These are phyloP conservation scores for Kalmusia sp. DNA, from an alignment of 2,329 filamentous ascomycete species.

Conservation along the genomic window DNA sequence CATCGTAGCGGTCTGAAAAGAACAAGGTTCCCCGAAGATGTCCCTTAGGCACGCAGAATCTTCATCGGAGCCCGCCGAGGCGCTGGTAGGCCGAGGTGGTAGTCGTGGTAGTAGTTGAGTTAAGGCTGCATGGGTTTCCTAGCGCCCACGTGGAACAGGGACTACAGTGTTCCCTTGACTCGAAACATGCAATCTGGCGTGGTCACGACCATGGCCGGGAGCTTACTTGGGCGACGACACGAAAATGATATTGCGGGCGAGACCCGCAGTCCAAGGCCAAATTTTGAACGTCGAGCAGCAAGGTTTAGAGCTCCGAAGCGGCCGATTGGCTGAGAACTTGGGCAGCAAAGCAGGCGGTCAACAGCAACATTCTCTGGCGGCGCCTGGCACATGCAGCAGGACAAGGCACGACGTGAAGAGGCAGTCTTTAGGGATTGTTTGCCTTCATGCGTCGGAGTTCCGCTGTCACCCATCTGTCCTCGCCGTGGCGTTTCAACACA, in stretches of 20 bases:
- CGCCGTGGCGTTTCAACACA: too few relatives aligned
- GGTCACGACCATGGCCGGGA: not conserved
- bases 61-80: conserved; percentile 4
- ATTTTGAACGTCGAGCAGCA: not conserved
- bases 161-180: not conserved
- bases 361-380: too few relatives aligned
- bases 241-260: not conserved
- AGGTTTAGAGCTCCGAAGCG: not conserved
- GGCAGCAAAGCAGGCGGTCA: not conserved
- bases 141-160: conserved; percentile 2
- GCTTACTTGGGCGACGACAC: not conserved
- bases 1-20: not conserved
- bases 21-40: not conserved
- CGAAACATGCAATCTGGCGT: not conserved
- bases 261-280: not conserved
- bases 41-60: conserved; percentile 1
- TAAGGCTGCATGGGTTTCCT: conserved; percentile 3
- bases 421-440: too few relatives aligned
- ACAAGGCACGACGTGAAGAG: too few relatives aligned
- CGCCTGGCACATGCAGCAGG: too few relatives aligned
- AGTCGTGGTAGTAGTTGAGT: not conserved
- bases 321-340: not conserved
- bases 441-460: too few relatives aligned
- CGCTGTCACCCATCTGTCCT: too few relatives aligned
- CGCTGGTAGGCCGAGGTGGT: not conserved